These are phyloP conservation scores for Cadophora sp. DNA, from an alignment of 2,329 filamentous ascomycete species.

Conservation along the genomic window DNA sequence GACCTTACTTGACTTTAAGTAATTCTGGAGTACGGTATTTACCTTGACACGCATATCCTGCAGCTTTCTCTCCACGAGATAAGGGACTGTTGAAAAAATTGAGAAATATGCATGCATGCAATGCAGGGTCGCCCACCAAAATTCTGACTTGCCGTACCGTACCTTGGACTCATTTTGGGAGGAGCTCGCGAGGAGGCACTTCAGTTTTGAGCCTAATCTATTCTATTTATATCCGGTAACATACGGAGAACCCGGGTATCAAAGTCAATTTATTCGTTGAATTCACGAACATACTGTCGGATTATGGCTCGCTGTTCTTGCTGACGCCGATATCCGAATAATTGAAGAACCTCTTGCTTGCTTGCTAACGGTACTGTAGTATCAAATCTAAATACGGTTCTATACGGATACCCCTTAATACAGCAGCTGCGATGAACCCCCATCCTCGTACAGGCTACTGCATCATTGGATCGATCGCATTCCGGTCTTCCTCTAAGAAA, in stretches of 20 bases:
- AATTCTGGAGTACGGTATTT: not conserved
- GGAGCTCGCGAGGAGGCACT: not conserved
- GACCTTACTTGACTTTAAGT: not conserved
- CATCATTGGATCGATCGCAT: slow-evolving; percentile 1
- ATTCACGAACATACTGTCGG: too few relatives aligned
- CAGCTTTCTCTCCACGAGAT: too few relatives aligned
- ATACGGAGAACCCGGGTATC: too few relatives aligned
- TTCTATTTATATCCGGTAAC: slow-evolving; percentile 14
- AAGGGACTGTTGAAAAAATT: too few relatives aligned
- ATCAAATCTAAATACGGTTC: not conserved
- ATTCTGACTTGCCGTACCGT: slow-evolving; percentile 7
- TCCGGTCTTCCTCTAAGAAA: not conserved
- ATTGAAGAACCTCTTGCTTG: not conserved
- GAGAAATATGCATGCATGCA: too few relatives aligned
- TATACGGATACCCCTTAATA: not conserved
- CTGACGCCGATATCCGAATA: not conserved
- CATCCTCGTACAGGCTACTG: not conserved
- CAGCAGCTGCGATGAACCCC: not conserved
- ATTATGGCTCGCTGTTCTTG: not conserved
- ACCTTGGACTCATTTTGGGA: slow-evolving; percentile 22
- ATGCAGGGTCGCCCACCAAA: too few relatives aligned
- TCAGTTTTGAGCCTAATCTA: slow-evolving; percentile 8
- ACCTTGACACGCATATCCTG: too few relatives aligned
- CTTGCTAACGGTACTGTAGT: not conserved
- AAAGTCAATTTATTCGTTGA: not conserved